Conservation (phyloP, 1,284 basidiomycete species). For the Ganoderma sinense region DNA sequence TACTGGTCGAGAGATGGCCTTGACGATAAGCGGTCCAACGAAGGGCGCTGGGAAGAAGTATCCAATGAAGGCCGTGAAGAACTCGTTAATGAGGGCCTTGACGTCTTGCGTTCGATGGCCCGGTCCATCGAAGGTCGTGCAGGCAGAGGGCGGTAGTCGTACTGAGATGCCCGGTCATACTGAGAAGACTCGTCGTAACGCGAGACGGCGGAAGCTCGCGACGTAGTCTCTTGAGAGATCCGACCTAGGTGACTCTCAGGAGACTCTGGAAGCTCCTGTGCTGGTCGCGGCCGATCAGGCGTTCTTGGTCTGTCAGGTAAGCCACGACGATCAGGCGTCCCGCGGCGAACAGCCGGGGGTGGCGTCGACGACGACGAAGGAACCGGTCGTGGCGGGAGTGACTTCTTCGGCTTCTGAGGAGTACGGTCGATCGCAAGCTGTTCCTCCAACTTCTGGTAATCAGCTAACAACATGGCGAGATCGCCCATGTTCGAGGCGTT, state of each 20-base stretch:
- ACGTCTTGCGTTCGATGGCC: slow-evolving; percentile 19
- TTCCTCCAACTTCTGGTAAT: slow-evolving; percentile 40
- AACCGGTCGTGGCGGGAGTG: slow-evolving; percentile 8
- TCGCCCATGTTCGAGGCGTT: slow-evolving; percentile 38
- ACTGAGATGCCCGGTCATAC: slow-evolving; percentile 12
- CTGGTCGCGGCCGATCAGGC: slow-evolving; percentile 23
- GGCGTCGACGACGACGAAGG: slow-evolving; percentile 12
- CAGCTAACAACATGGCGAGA: slow-evolving; percentile 36
- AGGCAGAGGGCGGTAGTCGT: slow-evolving; percentile 21
- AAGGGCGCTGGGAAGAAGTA: slow-evolving; percentile 9
- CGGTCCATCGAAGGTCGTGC: slow-evolving; percentile 22
- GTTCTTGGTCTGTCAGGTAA: slow-evolving; percentile 18
- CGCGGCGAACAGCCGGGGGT: slow-evolving; percentile 12
- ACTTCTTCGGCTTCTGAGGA: slow-evolving; percentile 34
- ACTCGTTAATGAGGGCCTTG: slow-evolving; percentile 10
- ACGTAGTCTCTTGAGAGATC: slow-evolving; percentile 18
- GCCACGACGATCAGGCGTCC: slow-evolving; percentile 14
- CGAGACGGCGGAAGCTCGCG: slow-evolving; percentile 11
- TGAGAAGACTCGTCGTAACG: slow-evolving; percentile 7
- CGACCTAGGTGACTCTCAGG: slow-evolving; percentile 23
- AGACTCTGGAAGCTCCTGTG: slow-evolving; percentile 31
- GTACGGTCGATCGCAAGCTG: slow-evolving; percentile 32
- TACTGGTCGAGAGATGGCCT: slow-evolving; percentile 24
- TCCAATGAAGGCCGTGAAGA: slow-evolving; percentile 14
- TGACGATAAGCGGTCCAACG: slow-evolving; percentile 23